Base-by-base conservation (phyloP, 768 basidiomycete genomes). In the Russula emetica region DNA sequence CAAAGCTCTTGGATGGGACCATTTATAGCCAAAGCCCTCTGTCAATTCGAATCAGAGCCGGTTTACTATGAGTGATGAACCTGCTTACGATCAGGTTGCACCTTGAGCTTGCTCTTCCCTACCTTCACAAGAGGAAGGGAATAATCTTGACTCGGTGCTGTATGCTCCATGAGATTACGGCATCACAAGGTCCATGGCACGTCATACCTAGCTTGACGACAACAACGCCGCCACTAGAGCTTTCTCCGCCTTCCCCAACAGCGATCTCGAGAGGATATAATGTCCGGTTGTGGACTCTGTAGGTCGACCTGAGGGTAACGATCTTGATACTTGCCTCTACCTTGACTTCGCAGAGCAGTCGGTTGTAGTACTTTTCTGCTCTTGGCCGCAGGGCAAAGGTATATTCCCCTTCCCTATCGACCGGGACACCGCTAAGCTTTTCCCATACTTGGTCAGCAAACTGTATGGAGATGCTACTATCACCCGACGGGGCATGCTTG, bases 1-100 rank as follows among this genome's bases (percentile, higher is more conserved):
- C 83, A 94, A 95, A 57, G 90, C 85, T 45, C 95, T 83, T 3
- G 94, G 84, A 50, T 83, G 76, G 52, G 90, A 94, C 95, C 95
- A 98, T 70, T 85, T 88, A 76, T 97, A 98, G 22, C 94, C 94
- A 71, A 98, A 98, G 18, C 97, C 97, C 74, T 93, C 95, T 97
- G 69, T 2, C 56, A 16, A 30, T 40, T n/a, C 6, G 13, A 44
- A 55, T 66, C 3, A 65, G 52, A 55, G 45, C 6, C 30, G 13
- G 34, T 11, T 36, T 24, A 14, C 16, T 22, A 32, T 16, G n/a
- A 20, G 55, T 26, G 44, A 50, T 18, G 22, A 34, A 24, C 11
- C 16, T 14, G 75, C 92, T 76, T 73, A 96, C 96, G 91, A 72
- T 98, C 92, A 45, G 97, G 97, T 70, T 97, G 88, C 26, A 99